These are phyloP conservation scores for Chaetomium fimeti DNA, from an alignment of 495 filamentous ascomycete genomes.

Conservation along the genomic window DNA sequence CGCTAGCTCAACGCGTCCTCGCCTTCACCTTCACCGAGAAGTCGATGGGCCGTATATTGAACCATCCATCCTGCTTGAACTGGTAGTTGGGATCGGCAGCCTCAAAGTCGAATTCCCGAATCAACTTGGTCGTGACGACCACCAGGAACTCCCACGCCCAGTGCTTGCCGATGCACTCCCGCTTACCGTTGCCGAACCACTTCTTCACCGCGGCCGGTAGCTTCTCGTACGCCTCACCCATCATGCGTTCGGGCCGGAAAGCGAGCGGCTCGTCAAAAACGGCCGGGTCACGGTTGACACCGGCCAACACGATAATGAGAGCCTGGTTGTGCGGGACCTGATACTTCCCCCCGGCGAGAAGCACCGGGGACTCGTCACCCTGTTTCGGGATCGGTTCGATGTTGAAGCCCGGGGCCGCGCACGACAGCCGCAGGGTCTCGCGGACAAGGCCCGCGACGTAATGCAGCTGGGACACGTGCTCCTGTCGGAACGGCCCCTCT, in stretches of 20 bases:
- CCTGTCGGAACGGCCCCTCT: conserved; percentile 48
- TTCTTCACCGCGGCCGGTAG: conserved; percentile 62
- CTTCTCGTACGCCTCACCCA: conserved; percentile 59
- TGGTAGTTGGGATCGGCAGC: conserved; percentile 56
- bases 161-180: conserved; percentile 65
- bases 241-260: conserved; percentile 68
- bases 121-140: conserved; percentile 54
- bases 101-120: conserved; percentile 63
- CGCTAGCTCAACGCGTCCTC: conserved; percentile 23
- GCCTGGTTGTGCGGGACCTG: conserved; percentile 58
- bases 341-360: conserved; percentile 63
- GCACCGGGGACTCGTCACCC: conserved; percentile 45
- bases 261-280: conserved; percentile 62
- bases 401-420: conserved; percentile 67
- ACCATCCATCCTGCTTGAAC: conserved; percentile 53
- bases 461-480: conserved; percentile 57
- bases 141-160: conserved; percentile 66
- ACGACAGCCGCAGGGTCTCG: conserved; percentile 64
- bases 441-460: conserved; percentile 65
- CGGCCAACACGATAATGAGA: conserved; percentile 59
- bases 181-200: conserved; percentile 67
- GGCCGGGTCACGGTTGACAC: conserved; percentile 64
- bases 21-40: conserved; percentile 45
- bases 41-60: conserved; percentile 44
- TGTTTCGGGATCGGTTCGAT: conserved; percentile 54